Base-by-base conservation (phyloP, 306 rosid genomes). In the Leucaena leucocephala region DNA sequence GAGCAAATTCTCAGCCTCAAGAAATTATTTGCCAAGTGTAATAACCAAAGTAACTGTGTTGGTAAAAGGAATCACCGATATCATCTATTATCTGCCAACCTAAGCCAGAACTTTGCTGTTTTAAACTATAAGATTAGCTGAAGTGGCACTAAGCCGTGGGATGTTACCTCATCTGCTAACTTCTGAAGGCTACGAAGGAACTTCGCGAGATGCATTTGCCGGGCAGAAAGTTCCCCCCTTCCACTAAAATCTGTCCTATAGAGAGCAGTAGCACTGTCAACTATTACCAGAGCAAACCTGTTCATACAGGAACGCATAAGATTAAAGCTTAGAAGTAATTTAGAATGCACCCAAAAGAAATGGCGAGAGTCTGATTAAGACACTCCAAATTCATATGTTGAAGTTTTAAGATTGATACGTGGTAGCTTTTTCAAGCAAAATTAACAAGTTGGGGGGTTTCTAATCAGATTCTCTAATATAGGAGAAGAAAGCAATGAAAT, bases 251-350 rank as follows among this genome's bases (percentile, higher is more conserved):
- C 99, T 17, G 98, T 95, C 84, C 99, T 88, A 78, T 95, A 95
- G 44, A 95, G 98, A 40, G 99, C 99, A 68, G 99, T 95, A 57
- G 98, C 99, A 84, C 99, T 93, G 74, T 95, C 99, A 58, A 95
- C 90, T 84, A 95, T 85, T 94, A 95, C 88, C 62, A 95, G 84
- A 77, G 99, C 99, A 85, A 93, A 93, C 88, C 99, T 95, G 76
- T 17, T 33, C 21, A 84, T 21, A 64, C 63, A 42, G 63, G 63
- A 68, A 45, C 49, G 35, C 72, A 71, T 58, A 59, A 72, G 27
- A 10, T 34, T 71, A 71, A 76, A 78, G 40, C 66, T 78, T 57
- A 27, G 49, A 75, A 44, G 34, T 75, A 52, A 42, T 33, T 38
- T 40, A 68, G 34, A 61, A 34, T 22, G 48, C 38, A 72, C 44